Evolutionary conservation across 352 stramenopile genomes (phyloP), one percentile per base, ranked within the genome.

Genomic region (Phytopythium oedochilum): DNA sequence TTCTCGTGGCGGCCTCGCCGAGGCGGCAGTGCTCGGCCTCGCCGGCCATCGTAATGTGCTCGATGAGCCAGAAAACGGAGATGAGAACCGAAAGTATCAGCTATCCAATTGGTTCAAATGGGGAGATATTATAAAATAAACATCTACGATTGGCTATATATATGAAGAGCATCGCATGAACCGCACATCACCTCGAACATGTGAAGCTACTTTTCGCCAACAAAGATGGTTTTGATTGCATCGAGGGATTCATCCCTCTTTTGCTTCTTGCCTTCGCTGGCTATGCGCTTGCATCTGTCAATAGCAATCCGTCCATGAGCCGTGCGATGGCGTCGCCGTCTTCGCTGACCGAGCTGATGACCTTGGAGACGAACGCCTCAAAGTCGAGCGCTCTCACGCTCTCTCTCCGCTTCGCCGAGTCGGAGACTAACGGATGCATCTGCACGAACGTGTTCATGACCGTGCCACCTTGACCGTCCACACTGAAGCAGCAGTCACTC

Each of bases 381-480:
- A 45, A 14, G 26, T 55, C 48, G 18, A 25, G 35, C 20, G 34
- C 25, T 23, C 15, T 3, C 34, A 18, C n/a, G 9, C 25, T n/a
- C n/a, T n/a, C n/a, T n/a, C n/a, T 23, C 10, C 32, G 12, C 22
- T 23, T 18, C 12, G n/a, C 5, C 0, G 10, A 29, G 11, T 36
- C 34, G 1, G 31, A 14, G 0, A 32, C 20, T 14, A 55, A 15
- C 31, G 48, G 48, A 4, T 22, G 45, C 11, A 55, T 44, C 22
- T 57, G 57, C 26, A 63, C 58, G 31, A 50, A 72, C 12, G 51
- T 70, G 18, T 72, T 55, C n/a, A 75, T 39, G 9, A 72, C 31
- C 0, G 67, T 75, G 6, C 60, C 57, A 9, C 39, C 44, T 12
- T 36, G 10, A 12, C n/a, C 28, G 17, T 26, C 29, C 6, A 38